Conservation (phyloP, 768 basidiomycete species). For the Hygrophoropsis aurantiaca region DNA sequence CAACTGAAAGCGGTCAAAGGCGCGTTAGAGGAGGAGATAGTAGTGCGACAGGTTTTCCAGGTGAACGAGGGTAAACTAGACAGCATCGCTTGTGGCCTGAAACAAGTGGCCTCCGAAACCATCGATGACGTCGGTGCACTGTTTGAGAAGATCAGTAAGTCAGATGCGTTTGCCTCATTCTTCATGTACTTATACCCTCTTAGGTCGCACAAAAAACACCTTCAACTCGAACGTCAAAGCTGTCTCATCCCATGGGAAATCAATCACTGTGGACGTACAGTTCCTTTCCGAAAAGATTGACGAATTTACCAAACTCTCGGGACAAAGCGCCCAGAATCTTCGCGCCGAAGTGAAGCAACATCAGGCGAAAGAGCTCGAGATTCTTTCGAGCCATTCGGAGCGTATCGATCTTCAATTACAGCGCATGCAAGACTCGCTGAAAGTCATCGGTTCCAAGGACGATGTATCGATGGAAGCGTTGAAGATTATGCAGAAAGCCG, state of each 20-base stretch:
- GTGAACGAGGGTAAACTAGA: constrained; percentile 71
- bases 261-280: constrained; percentile 53
- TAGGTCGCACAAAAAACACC: constrained; percentile 73
- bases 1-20: constrained; percentile 59
- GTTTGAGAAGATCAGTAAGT: constrained; percentile 82
- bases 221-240: constrained; percentile 65
- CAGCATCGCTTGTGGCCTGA: constrained; percentile 69
- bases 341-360: constrained; percentile 57
- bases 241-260: constrained; percentile 61
- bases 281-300: constrained; percentile 57
- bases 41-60: constrained; percentile 77
- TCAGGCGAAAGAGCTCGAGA: constrained; percentile 54
- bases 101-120: constrained; percentile 63
- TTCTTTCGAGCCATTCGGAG: constrained; percentile 47
- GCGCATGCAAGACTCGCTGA: constrained; percentile 50
- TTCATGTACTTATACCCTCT: constrained; percentile 7
- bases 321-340: constrained; percentile 53
- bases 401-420: constrained; percentile 59
- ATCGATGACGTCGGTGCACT: constrained; percentile 67
- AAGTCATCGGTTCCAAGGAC: constrained; percentile 57
- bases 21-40: constrained; percentile 75
- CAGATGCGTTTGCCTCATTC: neutral
- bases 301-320: constrained; percentile 58
- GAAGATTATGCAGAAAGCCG: constrained; percentile 41
- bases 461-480: constrained; percentile 53